phyloP scores from a whole-genome alignment of 2,329 filamentous ascomycete genomes.

The Atkinsonella texensis region DNA sequence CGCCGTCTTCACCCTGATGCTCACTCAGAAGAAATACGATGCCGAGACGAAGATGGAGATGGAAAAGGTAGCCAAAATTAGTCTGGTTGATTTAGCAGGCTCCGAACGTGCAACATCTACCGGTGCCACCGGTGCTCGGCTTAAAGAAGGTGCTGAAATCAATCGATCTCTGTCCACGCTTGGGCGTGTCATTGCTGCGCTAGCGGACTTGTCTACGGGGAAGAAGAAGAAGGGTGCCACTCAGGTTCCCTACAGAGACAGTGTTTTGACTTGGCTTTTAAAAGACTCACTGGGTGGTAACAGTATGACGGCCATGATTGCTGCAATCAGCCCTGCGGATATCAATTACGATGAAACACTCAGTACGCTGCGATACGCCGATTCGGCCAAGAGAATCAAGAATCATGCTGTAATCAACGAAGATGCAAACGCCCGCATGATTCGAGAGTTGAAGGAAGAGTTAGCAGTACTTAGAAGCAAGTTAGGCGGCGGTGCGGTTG shows the following conservation, averaged over 20 bases:
- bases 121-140: conserved; percentile 82
- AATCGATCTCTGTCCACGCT: conserved; percentile 93
- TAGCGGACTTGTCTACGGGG: conserved; percentile 79
- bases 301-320: conserved; percentile 99
- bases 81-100: conserved; percentile 91
- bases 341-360: conserved; percentile 99
- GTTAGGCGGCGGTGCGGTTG: conserved; percentile 46
- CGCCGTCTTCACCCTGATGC: conserved; percentile 90
- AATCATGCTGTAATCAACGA: conserved; percentile 99
- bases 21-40: conserved; percentile 89
- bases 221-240: conserved; percentile 66
- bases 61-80: conserved; percentile 97
- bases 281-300: conserved; percentile 97
- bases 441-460: conserved; percentile 93
- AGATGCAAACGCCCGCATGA: conserved; percentile 98
- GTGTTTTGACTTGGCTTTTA: conserved; percentile 86
- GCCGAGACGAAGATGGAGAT: conserved; percentile 90
- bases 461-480: conserved; percentile 77
- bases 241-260: conserved; percentile 93
- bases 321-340: conserved; percentile 92
- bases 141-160: conserved; percentile 98
- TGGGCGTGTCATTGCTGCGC: conserved; percentile 89
- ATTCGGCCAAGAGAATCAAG: conserved; percentile 98
- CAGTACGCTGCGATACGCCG: conserved; percentile 88
- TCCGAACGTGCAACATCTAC: conserved; percentile 96